Evolutionary conservation across 306 rosid genomes (phyloP), one percentile per base, ranked within the genome.

Genomic region (Adenanthera pavonina): DNA sequence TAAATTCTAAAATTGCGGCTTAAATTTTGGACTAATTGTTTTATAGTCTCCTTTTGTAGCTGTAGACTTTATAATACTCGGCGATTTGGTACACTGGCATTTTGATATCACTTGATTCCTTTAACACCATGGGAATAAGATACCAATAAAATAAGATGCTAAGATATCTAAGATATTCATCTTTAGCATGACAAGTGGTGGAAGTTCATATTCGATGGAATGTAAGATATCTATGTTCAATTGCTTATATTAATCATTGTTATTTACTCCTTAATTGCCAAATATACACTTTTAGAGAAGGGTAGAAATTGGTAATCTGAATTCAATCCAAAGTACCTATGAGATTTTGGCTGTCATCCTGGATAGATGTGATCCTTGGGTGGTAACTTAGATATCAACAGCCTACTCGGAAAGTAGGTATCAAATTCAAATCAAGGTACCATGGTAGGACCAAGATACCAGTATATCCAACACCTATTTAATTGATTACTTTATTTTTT

Each of bases 21-120:
- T 53, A 51, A 70, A 5, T 17, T 40, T 51, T 36, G 44, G 53
- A 40, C 38, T 69, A 9, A 48, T 69, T 61, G 57, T 72, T 59
- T 80, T 56, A 49, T 60, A 60, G 38, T 60, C 13, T 68, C 16
- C 35, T 36, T 48, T 47, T 54, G 71, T 64, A 72, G 34, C 48
- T 41, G 61, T 72, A 52, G 38, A 34, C 43, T 36, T 61, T 60
- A 1, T 59, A 30, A 30, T 60, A 60, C 40, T 8, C 30, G 67
- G 17, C 67, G 12, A 5, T 33, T 61, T 30, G 9, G 11, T 64
- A 13, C 46, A 35, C 16, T 35, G 19, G 19, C 1, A 64, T 64
- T 64, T 35, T 25, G 46, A 64, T 34, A 15, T 64, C 11, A 14
- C 38, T 64, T 35, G 19, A 64, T 35, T 64, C 35, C 44, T 64